Conservation (phyloP, 176 grass and related monocot species). For the Dendrocalamus sinicus region DNA sequence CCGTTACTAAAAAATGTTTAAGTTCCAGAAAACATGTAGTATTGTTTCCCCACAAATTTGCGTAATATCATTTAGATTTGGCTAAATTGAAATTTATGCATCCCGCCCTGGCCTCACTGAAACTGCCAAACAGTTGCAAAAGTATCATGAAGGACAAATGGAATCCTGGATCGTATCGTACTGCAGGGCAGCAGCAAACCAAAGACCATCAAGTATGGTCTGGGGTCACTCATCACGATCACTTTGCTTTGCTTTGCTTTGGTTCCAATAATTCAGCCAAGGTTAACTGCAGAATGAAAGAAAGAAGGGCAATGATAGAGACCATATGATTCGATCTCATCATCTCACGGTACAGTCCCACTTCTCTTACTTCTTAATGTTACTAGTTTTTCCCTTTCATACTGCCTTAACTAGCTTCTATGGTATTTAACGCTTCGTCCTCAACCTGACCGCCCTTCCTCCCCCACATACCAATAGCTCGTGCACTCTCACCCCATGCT, state of each 20-base stretch:
- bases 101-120: neutral
- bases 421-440: too few relatives aligned
- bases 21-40: too few relatives aligned
- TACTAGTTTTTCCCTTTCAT: too few relatives aligned
- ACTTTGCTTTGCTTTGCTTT: slow-evolving; percentile 40
- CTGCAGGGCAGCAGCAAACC: neutral
- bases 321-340: too few relatives aligned
- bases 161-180: slow-evolving; percentile 27
- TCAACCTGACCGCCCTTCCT: too few relatives aligned
- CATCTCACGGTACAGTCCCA: too few relatives aligned
- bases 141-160: slow-evolving; percentile 12
- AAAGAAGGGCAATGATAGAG: neutral
- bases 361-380: too few relatives aligned
- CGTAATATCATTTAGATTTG: neutral
- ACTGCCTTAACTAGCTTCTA: too few relatives aligned
- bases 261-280: slow-evolving; percentile 53
- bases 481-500: too few relatives aligned
- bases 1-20: too few relatives aligned
- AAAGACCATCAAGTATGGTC: slow-evolving; percentile 19
- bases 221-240: slow-evolving; percentile 28
- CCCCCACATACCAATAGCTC: too few relatives aligned
- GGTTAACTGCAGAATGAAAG: neutral
- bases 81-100: neutral
- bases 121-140: neutral
- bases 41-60: too few relatives aligned